Conservation (phyloP, 441 rosid species). For the Adansonia rubrostipa region DNA sequence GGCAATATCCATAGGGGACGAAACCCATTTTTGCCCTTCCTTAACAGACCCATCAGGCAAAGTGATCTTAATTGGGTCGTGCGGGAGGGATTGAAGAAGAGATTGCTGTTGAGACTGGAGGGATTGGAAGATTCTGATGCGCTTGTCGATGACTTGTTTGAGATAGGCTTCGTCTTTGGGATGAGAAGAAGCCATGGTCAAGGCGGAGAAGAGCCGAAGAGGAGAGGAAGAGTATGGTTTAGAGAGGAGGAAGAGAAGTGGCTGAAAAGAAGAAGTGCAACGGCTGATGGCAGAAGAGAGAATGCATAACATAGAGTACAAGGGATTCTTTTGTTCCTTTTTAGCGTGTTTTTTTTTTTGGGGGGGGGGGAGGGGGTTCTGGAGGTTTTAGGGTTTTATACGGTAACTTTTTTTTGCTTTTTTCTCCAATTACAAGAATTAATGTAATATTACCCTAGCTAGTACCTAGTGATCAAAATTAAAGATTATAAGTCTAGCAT, state of each 20-base stretch:
- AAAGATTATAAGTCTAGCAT: no score
- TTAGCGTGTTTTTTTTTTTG: background rate
- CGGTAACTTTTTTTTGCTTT: no score
- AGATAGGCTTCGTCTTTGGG: constrained; percentile 74
- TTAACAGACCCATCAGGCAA: constrained; percentile 73
- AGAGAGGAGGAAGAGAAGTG: constrained; percentile 20
- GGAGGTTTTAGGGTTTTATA: no score
- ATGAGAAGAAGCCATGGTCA: constrained; percentile 51
- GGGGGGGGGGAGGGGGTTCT: no score
- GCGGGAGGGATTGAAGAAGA: constrained; percentile 60
- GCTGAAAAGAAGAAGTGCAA: constrained; percentile 18
- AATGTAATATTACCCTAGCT: no score
- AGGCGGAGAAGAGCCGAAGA: constrained; percentile 33
- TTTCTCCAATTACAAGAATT: no score
- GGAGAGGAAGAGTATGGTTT: constrained; percentile 17
- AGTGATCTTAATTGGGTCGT: constrained; percentile 79
- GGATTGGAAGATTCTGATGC: constrained; percentile 71
- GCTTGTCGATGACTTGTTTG: constrained; percentile 60
- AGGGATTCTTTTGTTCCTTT: background rate
- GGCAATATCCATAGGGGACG: constrained; percentile 81
- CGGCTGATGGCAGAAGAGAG: constrained; percentile 39
- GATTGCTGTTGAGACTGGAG: constrained; percentile 66
- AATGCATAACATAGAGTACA: constrained; percentile 34
- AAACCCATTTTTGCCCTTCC: constrained; percentile 81
- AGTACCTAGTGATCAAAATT: no score